Conservation (phyloP, 768 basidiomycete species). For the Lentinula sp. region DNA sequence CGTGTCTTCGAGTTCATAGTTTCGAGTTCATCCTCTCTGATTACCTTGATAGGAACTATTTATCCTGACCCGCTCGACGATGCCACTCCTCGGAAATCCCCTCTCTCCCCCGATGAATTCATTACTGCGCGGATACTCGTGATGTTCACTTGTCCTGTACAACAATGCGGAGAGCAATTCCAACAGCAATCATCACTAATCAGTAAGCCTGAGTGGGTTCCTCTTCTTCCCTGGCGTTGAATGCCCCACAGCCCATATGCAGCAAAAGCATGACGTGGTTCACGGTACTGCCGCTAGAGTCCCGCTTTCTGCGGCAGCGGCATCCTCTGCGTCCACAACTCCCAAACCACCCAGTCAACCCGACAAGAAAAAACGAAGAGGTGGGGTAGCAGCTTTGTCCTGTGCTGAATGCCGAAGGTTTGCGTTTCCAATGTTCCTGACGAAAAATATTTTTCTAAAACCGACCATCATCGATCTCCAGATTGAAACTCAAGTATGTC, state of each 20-base stretch:
- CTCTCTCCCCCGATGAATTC: neutral
- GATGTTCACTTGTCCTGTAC: constrained; percentile 2
- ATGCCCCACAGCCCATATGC: neutral
- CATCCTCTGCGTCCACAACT: neutral
- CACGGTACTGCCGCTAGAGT: constrained; percentile 5
- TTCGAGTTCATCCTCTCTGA: neutral
- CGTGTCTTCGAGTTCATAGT: neutral
- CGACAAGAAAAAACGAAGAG: constrained; percentile 3
- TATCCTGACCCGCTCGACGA: constrained; percentile 3
- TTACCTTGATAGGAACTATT: neutral
- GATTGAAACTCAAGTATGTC: constrained; percentile 3
- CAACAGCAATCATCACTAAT: neutral
- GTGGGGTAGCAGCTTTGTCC: constrained; percentile 1
- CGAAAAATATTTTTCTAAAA: neutral
- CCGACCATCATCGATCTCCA: neutral
- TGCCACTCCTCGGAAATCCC: neutral
- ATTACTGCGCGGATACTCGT: neutral
- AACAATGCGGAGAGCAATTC: constrained; percentile 3
- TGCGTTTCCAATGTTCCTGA: neutral
- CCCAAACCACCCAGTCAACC: constrained; percentile 3
- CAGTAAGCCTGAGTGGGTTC: neutral
- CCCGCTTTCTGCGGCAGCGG: constrained; percentile 4
- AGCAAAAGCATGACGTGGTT: constrained; percentile 5
- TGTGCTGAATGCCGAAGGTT: constrained; percentile 5
- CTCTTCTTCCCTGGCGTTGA: neutral